Base-by-base conservation (phyloP, 2,329 filamentous ascomycete genomes). In the Ascosphaera aggregata region DNA sequence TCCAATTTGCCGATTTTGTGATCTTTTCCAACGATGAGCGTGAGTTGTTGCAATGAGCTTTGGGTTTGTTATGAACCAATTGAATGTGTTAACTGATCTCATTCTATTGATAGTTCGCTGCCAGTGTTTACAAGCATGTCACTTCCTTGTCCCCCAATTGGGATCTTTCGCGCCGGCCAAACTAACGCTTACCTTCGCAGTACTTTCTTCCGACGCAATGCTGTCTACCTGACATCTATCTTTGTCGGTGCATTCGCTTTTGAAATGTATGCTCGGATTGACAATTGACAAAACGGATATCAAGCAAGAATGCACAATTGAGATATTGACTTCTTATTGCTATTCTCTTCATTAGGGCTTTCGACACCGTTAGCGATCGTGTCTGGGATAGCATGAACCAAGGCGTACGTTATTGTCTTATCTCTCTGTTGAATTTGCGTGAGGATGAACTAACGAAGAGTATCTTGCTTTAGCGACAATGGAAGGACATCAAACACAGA, bases 401-500 rank as follows among this genome's bases (percentile, higher is more conserved):
- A 54, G 89, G 89, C 53, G 86, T 94, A 81, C 13, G 11, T 37
- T 34, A 34, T 32, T 17, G 13, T 11, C 27, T 22, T 31, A 8
- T 18, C 11, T 27, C 22, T 30, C 32, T 41, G 37, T 42, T 39
- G 42, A 39, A 32, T n/a, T n/a, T n/a, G n/a, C n/a, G n/a, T n/a
- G n/a, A n/a, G n/a, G 16, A 3, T 8, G 18, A 18, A 36, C 11
- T 37, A 20, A 40, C 41, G 35, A 48, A 46, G 37, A 47, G 45
- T 43, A 27, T 38, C 16, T 39, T 36, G 31, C 17, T 13, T 9
- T 42, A 95, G 86, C 82, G 86, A 55, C 86, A 94, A 91, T 95
- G 89, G 89, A 94, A 94, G 72, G 89, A 98, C 60, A 94, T 98
- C 67, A 86, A 91, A 65, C 65, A 76, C 60, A 76, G 71, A 62